Base-by-base conservation (phyloP, 139 green algal species). In the Micractinium sp. region DNA sequence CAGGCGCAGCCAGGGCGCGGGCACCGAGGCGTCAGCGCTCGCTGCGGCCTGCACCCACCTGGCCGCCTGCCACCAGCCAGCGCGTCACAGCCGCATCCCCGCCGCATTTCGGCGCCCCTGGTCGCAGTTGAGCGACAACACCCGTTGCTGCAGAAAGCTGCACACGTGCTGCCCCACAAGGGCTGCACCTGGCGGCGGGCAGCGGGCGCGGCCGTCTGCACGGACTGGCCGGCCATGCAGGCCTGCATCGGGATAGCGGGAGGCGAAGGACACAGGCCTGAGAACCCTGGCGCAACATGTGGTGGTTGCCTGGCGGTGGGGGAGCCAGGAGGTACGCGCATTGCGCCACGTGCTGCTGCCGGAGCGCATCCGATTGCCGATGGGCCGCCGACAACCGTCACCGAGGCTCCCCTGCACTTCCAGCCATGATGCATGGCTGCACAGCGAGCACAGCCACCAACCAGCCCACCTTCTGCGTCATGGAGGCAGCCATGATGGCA, bases 181-280 rank as follows among this genome's bases (percentile, higher is more conserved):
- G 53, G 80, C 25, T 53, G 36, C 41, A 60, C 85, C 41, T 89
- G 71, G 41, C 73, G 85, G 41, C 22, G 47, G 71, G 31, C 22
- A 16, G 73, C 47, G 31, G 33, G 71, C 25, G 85, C 29, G 2
- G 71, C 53, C 36, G n/a, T 31, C 25, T 66, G 66, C 29, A 82
- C 85, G 47, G 38, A 36, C 73, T 35, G 41, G 75, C 71, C 85
- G 85, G 85, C 73, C 73, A 89, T n/a, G 47, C 53, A 75, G n/a
- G 73, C 85, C 73, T 87, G 83, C 83, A 87, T 39, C 33, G 22
- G 14, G 13, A 53, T 4, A 16, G 35, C 16, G 61, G n/a, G 36
- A 1, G 61, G 22, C 78, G 63, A 16, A 12, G 63, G 63, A 71
- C 7, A 27, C 63, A 12, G 47, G 47, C 47, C 7, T 56, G 47